phyloP scores from a whole-genome alignment of 1,284 basidiomycete genomes.

The Moesziomyces parantarcticus region DNA sequence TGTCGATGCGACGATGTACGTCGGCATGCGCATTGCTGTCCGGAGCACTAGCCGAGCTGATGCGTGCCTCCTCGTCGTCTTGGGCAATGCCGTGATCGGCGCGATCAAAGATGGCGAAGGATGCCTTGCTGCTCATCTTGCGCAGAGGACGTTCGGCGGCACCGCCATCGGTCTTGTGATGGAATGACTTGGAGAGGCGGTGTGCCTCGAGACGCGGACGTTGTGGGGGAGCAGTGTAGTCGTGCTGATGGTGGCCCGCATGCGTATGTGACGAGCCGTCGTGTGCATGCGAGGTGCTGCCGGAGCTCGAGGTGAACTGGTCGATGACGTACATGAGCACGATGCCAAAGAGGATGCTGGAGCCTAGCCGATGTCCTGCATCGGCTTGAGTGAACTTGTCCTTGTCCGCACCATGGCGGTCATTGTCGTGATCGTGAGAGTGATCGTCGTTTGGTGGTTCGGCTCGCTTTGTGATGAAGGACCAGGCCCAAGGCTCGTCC shows the following conservation, averaged over 20 bases:
- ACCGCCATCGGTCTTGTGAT: conserved; percentile 18
- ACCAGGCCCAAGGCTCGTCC: conserved; percentile 36
- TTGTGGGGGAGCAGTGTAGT: conserved; percentile 6
- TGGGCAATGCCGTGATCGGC: conserved; percentile 17
- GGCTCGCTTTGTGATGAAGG: conserved; percentile 34
- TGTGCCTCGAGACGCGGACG: conserved; percentile 41
- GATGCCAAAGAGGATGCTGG: conserved; percentile 59
- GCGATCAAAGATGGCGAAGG: conserved; percentile 36
- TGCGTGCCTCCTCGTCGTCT: conserved; percentile 28
- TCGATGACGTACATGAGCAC: conserved; percentile 63
- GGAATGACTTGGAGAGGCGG: conserved; percentile 43
- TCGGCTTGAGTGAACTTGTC: conserved; percentile 20
- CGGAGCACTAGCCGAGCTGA: neutral
- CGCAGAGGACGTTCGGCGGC: conserved; percentile 7
- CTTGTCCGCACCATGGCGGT: neutral
- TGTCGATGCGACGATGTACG: conserved; percentile 23
- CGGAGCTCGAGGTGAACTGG: conserved; percentile 27
- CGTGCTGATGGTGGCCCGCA: conserved; percentile 7
- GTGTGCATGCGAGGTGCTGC: conserved; percentile 1
- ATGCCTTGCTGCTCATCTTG: conserved; percentile 23
- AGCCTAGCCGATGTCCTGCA: conserved; percentile 54
- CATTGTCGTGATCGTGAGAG: conserved; percentile 8
- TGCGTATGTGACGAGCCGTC: conserved; percentile 4
- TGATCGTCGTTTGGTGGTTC: conserved; percentile 9
- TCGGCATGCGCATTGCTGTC: conserved; percentile 2